A percentile compares a stretch with the other conserved stretches of the same genome.
Evolutionary conservation across 1,284 basidiomycete genomes (phyloP).

Genomic region (Ceratobasidium sp.): DNA sequence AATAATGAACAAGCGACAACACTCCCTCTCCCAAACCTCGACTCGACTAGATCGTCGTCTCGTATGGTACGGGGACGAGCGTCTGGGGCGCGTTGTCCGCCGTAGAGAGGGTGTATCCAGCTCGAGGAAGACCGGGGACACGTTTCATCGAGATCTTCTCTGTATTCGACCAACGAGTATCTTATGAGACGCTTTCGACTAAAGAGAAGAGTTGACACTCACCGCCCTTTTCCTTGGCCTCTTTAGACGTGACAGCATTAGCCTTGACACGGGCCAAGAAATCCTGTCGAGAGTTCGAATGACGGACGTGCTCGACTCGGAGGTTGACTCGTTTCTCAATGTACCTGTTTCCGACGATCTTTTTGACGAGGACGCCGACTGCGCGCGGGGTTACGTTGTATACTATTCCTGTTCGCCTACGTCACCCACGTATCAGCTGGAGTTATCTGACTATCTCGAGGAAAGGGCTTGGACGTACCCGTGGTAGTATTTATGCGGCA

Average conservation of each 20-base stretch:
- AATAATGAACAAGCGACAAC: conserved; percentile 3
- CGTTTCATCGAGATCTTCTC: conserved; percentile 91
- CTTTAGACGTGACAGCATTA: conserved; percentile 88
- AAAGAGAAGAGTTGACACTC: conserved; percentile 58
- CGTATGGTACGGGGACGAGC: conserved; percentile 90
- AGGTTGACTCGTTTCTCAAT: conserved; percentile 99
- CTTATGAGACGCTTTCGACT: conserved; percentile 9
- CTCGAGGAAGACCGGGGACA: conserved; percentile 86
- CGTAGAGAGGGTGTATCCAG: conserved; percentile 80
- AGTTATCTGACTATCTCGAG: not conserved
- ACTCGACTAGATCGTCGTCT: conserved; percentile 77
- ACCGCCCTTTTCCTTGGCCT: conserved; percentile 91
- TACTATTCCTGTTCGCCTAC: conserved; percentile 94
- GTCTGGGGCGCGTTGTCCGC: conserved; percentile 91
- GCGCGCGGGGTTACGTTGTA: conserved; percentile 97
- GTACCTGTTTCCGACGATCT: conserved; percentile 99
- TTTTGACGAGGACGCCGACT: conserved; percentile 98
- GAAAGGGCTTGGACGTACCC: conserved; percentile 65
- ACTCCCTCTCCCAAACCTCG: no score
- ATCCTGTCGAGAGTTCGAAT: conserved; percentile 99
- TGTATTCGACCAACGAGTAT: conserved; percentile 53
- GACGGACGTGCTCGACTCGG: conserved; percentile 96
- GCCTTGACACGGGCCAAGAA: conserved; percentile 96
- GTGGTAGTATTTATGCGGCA: conserved; percentile 98
- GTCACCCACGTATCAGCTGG: not conserved